Evolutionary conservation across 495 filamentous ascomycete species (phyloP), one percentile per base, ranked within the genome.

Genomic region (Podospora sp.): DNA sequence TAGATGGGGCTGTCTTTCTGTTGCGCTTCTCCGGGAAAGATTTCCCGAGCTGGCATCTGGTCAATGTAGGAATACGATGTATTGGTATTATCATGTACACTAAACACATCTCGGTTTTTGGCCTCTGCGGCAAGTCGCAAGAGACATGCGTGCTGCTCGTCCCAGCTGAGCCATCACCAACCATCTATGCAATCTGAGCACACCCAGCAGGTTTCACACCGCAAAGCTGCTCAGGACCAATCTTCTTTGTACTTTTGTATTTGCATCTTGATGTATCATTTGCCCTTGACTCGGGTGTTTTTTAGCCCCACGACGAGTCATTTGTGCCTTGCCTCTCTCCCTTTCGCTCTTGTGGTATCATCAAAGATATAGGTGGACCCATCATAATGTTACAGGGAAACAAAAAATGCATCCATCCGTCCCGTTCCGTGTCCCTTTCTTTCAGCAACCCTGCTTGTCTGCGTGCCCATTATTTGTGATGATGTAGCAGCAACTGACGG

Each of bases 251-350:
- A 26, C 24, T 55, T 26, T 55, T 55, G 25, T 55, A 26, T 55
- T 24, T 55, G 52, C 52, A n/a, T 55, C 24, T 55, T 26, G 52
- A 55, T 55, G 25, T 55, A 22, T 55, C 52, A 55, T 46, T 46
- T 14, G 16, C 40, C 40, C 40, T 46, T 14, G 40, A 46, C 40
- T 46, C 40, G 8, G 40, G 40, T n/a, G n/a, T n/a, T n/a, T n/a
- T 46, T 46, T 46, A 20, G 21, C 52, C n/a, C 52, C 52, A 55
- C 7, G 14, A 55, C 21, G 21, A 22, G 25, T 26, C 52, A 55
- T 24, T 55, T 22, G 5, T n/a, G 20, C 24, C 52, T n/a, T n/a
- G n/a, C n/a, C n/a, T n/a, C n/a, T 26, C 16, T 24, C 52, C 20
- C 52, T 55, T 55, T 26, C 52, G 25, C 52, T 11, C 52, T 22